Evolutionary conservation across 1,139 yeast genomes (phyloP).

Genomic region (Magnusiomyces tetraspermus): DNA sequence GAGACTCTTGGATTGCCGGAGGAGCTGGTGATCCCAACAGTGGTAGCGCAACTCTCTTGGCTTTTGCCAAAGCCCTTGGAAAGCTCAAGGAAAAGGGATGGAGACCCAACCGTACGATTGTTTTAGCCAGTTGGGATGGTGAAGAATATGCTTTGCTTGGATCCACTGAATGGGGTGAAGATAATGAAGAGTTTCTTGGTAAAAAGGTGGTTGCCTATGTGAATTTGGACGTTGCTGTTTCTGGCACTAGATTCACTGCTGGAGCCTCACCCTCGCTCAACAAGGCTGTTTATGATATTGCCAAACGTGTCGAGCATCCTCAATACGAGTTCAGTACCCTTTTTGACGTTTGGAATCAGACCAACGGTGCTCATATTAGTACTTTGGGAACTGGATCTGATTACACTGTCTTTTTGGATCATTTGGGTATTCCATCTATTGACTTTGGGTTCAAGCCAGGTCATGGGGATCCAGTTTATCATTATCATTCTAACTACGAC

Average conservation of each 20-base stretch:
- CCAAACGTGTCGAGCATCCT: slow-evolving; percentile 41
- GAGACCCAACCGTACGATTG: slow-evolving; percentile 53
- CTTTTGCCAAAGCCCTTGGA: slow-evolving; percentile 47
- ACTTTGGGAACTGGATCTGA: slow-evolving; percentile 60
- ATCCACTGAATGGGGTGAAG: slow-evolving; percentile 62
- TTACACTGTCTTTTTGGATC: slow-evolving; percentile 58
- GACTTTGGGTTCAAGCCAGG: slow-evolving; percentile 44
- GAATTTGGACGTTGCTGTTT: slow-evolving; percentile 52
- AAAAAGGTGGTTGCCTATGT: slow-evolving; percentile 48
- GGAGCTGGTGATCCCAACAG: slow-evolving; percentile 68
- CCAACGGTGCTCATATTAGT: slow-evolving; percentile 32
- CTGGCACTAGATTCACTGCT: slow-evolving; percentile 42
- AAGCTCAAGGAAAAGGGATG: slow-evolving; percentile 45
- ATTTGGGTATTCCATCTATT: slow-evolving; percentile 54
- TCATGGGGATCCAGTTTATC: slow-evolving; percentile 47
- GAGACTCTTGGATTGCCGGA: slow-evolving; percentile 67
- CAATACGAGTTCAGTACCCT: slow-evolving; percentile 33
- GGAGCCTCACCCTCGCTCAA: slow-evolving; percentile 47
- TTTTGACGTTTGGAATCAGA: slow-evolving; percentile 48
- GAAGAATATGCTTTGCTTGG: slow-evolving; percentile 63
- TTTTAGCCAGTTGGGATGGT: slow-evolving; percentile 64
- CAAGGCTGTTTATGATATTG: slow-evolving; percentile 34
- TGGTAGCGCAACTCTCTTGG: slow-evolving; percentile 52
- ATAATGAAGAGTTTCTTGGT: slow-evolving; percentile 35
- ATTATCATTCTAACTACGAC: slow-evolving; percentile 62